Percentiles rank a stretch among this genome's conserved stretches.
These are phyloP conservation scores for Nemophila menziesii DNA, from an alignment of 257 asterid genomes.

Conservation along the genomic window DNA sequence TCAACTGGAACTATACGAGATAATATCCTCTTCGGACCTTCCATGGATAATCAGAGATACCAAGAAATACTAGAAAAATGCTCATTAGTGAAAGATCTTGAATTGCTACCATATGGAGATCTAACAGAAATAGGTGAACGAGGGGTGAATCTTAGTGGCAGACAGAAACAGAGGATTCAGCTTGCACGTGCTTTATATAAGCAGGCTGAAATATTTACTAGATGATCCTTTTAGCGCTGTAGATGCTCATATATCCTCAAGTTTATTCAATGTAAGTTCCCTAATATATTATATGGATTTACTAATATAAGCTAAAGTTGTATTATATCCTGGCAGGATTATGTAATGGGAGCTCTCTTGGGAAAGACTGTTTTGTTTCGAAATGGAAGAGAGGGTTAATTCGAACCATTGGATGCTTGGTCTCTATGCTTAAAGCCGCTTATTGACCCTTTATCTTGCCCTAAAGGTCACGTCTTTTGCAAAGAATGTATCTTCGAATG, in stretches of 20 bases:
- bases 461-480: no score
- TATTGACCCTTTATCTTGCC: no score
- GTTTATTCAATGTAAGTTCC: conserved; percentile 57
- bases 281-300: background rate
- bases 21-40: conserved; percentile 72
- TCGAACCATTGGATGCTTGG: no score
- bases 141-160: conserved; percentile 96
- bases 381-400: no score
- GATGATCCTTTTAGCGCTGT: conserved; percentile 99
- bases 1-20: conserved; percentile 87
- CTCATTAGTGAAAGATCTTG: conserved; percentile 71
- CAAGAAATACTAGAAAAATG: conserved; percentile 69
- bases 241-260: conserved; percentile 88
- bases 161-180: conserved; percentile 90
- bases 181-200: conserved; percentile 95
- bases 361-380: conserved; percentile 66
- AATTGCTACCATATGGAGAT: conserved; percentile 76
- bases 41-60: conserved; percentile 47
- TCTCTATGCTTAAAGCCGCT: no score
- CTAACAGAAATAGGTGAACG: conserved; percentile 95
- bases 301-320: conserved; percentile 3
- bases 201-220: conserved; percentile 74
- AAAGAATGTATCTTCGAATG: no score
- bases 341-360: conserved; percentile 69
- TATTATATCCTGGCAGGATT: conserved; percentile 42